phyloP scores from a whole-genome alignment of 768 basidiomycete species.

The Mycena amicta region DNA sequence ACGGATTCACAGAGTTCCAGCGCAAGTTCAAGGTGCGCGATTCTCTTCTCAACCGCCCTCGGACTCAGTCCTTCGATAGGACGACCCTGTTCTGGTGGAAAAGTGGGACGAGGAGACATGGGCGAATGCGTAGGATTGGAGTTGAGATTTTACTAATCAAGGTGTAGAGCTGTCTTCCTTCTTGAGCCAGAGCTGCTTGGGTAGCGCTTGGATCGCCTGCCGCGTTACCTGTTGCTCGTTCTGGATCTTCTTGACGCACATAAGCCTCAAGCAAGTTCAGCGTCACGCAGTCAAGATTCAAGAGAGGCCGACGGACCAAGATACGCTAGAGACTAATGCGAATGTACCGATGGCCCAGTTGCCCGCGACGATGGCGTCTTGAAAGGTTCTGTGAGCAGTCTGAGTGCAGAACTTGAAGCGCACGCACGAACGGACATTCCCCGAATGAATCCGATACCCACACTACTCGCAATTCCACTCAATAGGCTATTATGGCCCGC shows the following conservation, averaged over 20 bases:
- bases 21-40: constrained; percentile 59
- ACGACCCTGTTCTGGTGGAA: constrained; percentile 72
- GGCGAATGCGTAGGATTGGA: constrained; percentile 44
- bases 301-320: constrained; percentile 56
- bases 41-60: not conserved
- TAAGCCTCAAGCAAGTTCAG: constrained; percentile 5
- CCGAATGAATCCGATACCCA: constrained; percentile 75
- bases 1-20: constrained; percentile 77
- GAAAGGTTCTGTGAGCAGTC: not conserved
- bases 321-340: constrained; percentile 62
- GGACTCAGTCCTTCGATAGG: constrained; percentile 33
- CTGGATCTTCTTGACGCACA: constrained; percentile 2
- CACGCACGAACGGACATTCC: constrained; percentile 64
- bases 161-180: constrained; percentile 6
- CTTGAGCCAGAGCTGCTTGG: constrained; percentile 20
- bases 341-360: constrained; percentile 85
- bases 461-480: constrained; percentile 78
- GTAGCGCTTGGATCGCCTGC: constrained; percentile 12
- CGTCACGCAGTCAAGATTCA: not conserved
- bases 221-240: constrained; percentile 17
- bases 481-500: constrained; percentile 74
- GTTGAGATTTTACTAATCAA: constrained; percentile 19
- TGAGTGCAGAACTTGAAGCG: not conserved
- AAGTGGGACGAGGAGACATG: constrained; percentile 74
- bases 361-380: constrained; percentile 67